Conservation (phyloP, 768 basidiomycete genomes). For the Hirschioporus abietinus region DNA sequence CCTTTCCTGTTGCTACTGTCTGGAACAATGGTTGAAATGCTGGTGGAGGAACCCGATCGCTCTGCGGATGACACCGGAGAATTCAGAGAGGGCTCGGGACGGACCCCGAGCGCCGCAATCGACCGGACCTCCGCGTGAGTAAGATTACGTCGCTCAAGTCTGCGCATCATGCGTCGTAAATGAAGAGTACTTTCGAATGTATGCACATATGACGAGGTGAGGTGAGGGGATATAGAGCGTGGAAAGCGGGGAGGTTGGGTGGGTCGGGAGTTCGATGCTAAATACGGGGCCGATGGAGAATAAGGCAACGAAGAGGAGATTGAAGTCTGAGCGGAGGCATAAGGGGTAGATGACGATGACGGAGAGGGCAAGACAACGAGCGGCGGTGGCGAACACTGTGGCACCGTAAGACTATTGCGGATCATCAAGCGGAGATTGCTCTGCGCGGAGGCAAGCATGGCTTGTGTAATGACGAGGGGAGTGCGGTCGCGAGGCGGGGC, state of each 20-base stretch:
- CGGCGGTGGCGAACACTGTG: not conserved
- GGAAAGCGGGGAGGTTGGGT: not conserved
- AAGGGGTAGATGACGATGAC: not conserved
- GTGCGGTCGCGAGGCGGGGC: not conserved
- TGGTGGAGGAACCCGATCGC: slow-evolving; percentile 31
- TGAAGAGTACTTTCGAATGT: slow-evolving; percentile 42
- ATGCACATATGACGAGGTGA: slow-evolving; percentile 14
- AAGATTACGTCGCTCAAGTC: slow-evolving; percentile 33
- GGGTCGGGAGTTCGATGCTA: not conserved
- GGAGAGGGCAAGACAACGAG: slow-evolving; percentile 4
- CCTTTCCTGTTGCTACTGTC: slow-evolving; percentile 22
- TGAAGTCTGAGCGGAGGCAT: slow-evolving; percentile 34
- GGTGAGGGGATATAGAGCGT: slow-evolving; percentile 2
- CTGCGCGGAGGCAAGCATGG: slow-evolving; percentile 23
- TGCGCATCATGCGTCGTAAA: slow-evolving; percentile 45
- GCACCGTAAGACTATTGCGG: slow-evolving; percentile 35
- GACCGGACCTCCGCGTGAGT: slow-evolving; percentile 36
- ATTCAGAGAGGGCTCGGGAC: slow-evolving; percentile 21
- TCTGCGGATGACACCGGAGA: slow-evolving; percentile 21
- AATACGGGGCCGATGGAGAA: not conserved
- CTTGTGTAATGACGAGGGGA: not conserved
- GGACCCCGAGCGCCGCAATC: slow-evolving; percentile 40
- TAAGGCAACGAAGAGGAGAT: slow-evolving; percentile 40
- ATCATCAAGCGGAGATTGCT: slow-evolving; percentile 39
- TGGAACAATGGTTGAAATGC: slow-evolving; percentile 15